Evolutionary conservation across 805 yeast genomes (phyloP).

Genomic region (Candida odintsovae): DNA sequence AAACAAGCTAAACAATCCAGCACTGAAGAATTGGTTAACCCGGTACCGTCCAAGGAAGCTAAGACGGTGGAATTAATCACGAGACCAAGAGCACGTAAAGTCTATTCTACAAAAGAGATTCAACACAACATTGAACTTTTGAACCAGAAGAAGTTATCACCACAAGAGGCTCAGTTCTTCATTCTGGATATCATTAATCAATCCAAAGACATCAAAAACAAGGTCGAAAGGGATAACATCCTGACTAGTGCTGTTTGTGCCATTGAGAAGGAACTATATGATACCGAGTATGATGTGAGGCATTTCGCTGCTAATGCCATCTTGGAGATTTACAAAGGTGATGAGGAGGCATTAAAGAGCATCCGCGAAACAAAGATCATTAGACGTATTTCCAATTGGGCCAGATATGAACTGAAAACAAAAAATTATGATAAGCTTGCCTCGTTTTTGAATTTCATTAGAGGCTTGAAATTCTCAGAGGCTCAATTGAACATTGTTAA

Average conservation of each 20-base stretch:
- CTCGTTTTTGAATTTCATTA: background rate
- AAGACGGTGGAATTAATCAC: background rate
- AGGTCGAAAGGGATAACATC: background rate
- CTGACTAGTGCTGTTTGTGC: background rate
- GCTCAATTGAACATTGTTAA: background rate
- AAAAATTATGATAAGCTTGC: background rate
- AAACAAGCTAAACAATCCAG: background rate
- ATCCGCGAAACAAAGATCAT: background rate
- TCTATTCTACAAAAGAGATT: background rate
- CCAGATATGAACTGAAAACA: constrained; percentile 1
- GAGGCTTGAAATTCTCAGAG: background rate
- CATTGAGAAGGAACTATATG: background rate
- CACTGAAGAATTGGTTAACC: background rate
- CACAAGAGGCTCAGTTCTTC: background rate
- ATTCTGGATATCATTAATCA: background rate
- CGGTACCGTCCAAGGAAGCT: background rate
- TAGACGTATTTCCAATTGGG: constrained; percentile 4
- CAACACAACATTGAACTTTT: background rate
- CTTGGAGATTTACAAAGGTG: background rate
- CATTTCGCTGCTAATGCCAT: background rate
- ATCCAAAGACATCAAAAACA: background rate
- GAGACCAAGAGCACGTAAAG: background rate
- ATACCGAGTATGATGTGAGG: background rate
- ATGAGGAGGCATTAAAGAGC: background rate
- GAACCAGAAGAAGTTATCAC: background rate